Conservation (phyloP, 352 stramenopile species). For the Aphanomyces astaci region DNA sequence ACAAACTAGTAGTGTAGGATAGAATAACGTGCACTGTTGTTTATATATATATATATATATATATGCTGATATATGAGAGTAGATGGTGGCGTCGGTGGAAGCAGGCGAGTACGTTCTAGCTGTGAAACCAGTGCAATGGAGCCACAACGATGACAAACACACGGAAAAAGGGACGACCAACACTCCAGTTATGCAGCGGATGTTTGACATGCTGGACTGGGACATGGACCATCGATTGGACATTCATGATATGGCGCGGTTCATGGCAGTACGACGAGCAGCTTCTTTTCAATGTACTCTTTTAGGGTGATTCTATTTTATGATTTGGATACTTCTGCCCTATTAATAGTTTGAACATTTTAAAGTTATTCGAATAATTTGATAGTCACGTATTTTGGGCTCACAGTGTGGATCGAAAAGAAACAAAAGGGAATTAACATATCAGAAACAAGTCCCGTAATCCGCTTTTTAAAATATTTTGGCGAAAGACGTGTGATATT, state of each 20-base stretch:
- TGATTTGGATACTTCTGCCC: not conserved
- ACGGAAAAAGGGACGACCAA: not conserved
- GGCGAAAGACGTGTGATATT: too few relatives aligned
- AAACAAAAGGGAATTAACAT: too few relatives aligned
- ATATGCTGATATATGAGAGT: not conserved
- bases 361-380: not conserved
- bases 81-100: not conserved
- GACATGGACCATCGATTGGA: conserved; percentile 8
- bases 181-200: not conserved
- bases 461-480: too few relatives aligned
- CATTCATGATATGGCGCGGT: not conserved
- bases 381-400: too few relatives aligned
- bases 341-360: not conserved
- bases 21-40: not conserved
- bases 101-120: conserved; percentile 11
- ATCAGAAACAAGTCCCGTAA: too few relatives aligned
- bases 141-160: not conserved
- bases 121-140: not conserved
- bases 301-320: not conserved
- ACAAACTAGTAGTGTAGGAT: not conserved
- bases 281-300: not conserved
- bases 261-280: not conserved
- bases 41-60: not conserved
- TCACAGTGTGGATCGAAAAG: too few relatives aligned
- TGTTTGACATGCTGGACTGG: conserved; percentile 4